Evolutionary conservation across 1,284 basidiomycete species (phyloP).

Genomic region (Gomphus bonarii): DNA sequence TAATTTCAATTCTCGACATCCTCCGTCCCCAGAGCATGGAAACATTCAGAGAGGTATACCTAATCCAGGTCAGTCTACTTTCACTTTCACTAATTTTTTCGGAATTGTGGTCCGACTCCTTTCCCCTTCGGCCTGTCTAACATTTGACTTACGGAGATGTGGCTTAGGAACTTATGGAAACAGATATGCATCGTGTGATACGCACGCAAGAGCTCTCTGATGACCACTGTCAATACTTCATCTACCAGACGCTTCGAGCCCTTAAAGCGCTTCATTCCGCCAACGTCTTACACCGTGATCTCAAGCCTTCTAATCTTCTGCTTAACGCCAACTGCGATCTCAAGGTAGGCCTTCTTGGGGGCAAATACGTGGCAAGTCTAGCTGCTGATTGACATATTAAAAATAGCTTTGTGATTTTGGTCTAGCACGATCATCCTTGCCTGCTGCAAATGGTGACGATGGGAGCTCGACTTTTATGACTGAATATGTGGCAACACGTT

Average conservation of each 20-base stretch:
- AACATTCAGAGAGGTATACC: slow-evolving; percentile 70
- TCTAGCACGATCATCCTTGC: slow-evolving; percentile 74
- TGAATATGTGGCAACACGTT: slow-evolving; percentile 88
- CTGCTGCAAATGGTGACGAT: slow-evolving; percentile 65
- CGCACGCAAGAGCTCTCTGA: slow-evolving; percentile 77
- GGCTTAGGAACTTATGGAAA: slow-evolving; percentile 81
- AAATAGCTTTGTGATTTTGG: slow-evolving; percentile 85
- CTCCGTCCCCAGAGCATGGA: slow-evolving; percentile 50
- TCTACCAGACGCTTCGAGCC: slow-evolving; percentile 88
- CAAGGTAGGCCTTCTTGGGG: slow-evolving; percentile 43
- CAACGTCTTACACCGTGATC: slow-evolving; percentile 79
- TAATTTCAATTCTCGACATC: slow-evolving; percentile 81
- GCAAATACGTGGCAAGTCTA: not conserved
- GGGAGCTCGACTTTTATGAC: slow-evolving; percentile 90
- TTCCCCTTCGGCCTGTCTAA: not conserved
- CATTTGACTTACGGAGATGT: not conserved
- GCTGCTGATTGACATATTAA: not conserved
- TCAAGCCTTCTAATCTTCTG: slow-evolving; percentile 89
- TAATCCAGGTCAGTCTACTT: slow-evolving; percentile 40
- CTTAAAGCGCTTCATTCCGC: slow-evolving; percentile 90
- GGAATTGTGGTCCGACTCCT: not conserved
- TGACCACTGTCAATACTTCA: slow-evolving; percentile 92
- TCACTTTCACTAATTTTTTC: not conserved
- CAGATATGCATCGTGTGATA: slow-evolving; percentile 82
- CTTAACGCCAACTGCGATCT: slow-evolving; percentile 94